These are phyloP conservation scores for Neonectria coccinea DNA, from an alignment of 2,329 filamentous ascomycete species.

Conservation along the genomic window DNA sequence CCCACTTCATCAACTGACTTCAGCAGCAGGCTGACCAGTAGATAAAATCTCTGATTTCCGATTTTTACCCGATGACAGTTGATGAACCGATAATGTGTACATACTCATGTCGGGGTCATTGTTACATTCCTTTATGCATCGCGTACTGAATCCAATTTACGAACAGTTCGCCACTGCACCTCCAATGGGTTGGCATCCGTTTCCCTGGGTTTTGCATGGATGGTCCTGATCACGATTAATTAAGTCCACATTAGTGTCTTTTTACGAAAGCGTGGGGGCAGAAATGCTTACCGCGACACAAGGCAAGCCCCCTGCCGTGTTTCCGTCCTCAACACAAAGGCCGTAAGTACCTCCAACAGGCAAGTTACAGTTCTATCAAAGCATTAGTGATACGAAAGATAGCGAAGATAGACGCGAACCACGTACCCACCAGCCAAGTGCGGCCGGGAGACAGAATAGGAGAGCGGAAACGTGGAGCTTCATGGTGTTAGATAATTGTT, in stretches of 20 bases:
- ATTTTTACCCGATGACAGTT: too few species aligned
- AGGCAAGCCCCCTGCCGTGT: background rate
- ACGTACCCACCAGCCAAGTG: background rate
- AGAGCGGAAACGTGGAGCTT: background rate
- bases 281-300: background rate
- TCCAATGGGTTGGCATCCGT: background rate
- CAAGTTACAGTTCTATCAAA: background rate
- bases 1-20: too few species aligned
- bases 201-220: background rate
- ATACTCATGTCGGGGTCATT: background rate
- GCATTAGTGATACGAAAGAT: background rate
- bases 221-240: background rate
- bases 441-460: background rate
- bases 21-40: background rate
- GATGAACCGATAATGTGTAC: too few species aligned
- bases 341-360: background rate
- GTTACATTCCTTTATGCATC: background rate
- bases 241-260: background rate
- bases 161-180: background rate
- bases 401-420: background rate
- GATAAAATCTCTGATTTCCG: background rate
- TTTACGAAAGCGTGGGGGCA: background rate
- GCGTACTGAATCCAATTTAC: background rate
- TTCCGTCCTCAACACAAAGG: background rate
- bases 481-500: background rate